These are phyloP conservation scores for Saussurea involucrata DNA, from an alignment of 129 eudicot species.

Conservation along the genomic window DNA sequence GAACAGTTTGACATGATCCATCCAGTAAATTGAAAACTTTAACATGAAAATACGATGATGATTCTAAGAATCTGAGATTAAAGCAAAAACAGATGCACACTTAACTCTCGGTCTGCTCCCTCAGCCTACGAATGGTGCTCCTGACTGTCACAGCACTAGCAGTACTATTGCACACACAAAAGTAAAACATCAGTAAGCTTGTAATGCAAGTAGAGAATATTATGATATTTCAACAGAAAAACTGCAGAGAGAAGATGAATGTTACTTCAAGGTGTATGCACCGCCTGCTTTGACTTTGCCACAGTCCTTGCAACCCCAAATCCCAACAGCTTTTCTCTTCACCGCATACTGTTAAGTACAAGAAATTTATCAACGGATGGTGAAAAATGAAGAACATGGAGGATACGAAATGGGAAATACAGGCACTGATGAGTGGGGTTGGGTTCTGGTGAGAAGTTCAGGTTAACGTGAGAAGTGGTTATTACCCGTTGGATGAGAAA, in stretches of 20 bases:
- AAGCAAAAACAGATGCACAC: not conserved
- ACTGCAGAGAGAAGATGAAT: not conserved
- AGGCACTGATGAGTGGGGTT: not conserved
- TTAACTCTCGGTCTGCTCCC: conserved; percentile 93
- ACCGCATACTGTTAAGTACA: conserved; percentile 34
- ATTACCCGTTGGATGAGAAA: too few species aligned
- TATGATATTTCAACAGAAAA: not conserved
- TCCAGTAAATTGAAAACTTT: not conserved
- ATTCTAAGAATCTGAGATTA: not conserved
- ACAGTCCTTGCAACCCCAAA: conserved; percentile 55
- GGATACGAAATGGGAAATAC: not conserved
- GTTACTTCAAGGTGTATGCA: conserved; percentile 58
- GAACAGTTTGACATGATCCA: conserved; percentile 3
- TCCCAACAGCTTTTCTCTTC: conserved; percentile 49
- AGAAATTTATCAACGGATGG: not conserved
- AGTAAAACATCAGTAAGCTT: not conserved
- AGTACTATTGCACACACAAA: conserved; percentile 42
- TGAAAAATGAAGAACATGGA: not conserved
- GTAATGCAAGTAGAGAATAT: not conserved
- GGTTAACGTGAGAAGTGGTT: too few species aligned
- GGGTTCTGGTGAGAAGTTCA: too few species aligned
- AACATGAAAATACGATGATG: not conserved
- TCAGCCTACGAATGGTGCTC: conserved; percentile 85
- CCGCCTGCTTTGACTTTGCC: conserved; percentile 54
- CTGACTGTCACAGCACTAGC: conserved; percentile 95